A percentile compares a stretch with the other conserved stretches of the same genome.
Conservation (phyloP, 73 alveolate species). For the Urostyla sp. region DNA sequence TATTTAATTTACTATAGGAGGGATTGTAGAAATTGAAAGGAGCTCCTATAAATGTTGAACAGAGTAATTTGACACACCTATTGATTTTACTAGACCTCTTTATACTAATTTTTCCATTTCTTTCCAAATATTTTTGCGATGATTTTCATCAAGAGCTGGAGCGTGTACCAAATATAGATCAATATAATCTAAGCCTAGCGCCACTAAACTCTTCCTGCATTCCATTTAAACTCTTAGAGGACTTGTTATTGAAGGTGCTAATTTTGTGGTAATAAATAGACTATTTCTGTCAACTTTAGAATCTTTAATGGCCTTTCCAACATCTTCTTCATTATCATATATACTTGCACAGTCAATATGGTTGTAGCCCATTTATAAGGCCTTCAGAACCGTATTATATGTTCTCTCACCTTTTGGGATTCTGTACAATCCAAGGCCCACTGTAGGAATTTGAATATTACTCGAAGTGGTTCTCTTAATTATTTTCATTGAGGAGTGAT, state of each 20-base stretch:
- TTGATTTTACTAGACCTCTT: slow-evolving; percentile 57
- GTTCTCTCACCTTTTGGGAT: neutral
- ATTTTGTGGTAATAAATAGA: slow-evolving; percentile 84
- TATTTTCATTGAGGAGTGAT: too few species aligned
- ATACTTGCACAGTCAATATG: too few species aligned
- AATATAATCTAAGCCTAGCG: slow-evolving; percentile 79
- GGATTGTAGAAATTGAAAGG: slow-evolving; percentile 50
- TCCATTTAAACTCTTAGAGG: slow-evolving; percentile 74
- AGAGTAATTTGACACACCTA: slow-evolving; percentile 64
- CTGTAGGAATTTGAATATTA: slow-evolving; percentile 59
- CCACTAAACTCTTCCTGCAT: slow-evolving; percentile 63
- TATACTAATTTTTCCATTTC: slow-evolving; percentile 62
- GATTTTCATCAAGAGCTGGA: slow-evolving; percentile 9
- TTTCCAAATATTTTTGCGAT: slow-evolving; percentile 56
- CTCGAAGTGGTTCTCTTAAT: neutral
- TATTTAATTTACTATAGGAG: slow-evolving; percentile 60
- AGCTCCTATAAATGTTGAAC: slow-evolving; percentile 44
- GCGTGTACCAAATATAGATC: slow-evolving; percentile 90
- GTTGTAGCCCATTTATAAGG: slow-evolving; percentile 81
- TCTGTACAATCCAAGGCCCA: slow-evolving; percentile 62
- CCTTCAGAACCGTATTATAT: slow-evolving; percentile 3
- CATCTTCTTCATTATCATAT: slow-evolving; percentile 84
- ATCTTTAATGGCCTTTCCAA: slow-evolving; percentile 84
- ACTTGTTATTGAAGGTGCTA: slow-evolving; percentile 67
- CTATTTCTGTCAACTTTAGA: slow-evolving; percentile 85